Conservation (phyloP, 805 yeast species). For the Saccharomycopsis babjevae region DNA sequence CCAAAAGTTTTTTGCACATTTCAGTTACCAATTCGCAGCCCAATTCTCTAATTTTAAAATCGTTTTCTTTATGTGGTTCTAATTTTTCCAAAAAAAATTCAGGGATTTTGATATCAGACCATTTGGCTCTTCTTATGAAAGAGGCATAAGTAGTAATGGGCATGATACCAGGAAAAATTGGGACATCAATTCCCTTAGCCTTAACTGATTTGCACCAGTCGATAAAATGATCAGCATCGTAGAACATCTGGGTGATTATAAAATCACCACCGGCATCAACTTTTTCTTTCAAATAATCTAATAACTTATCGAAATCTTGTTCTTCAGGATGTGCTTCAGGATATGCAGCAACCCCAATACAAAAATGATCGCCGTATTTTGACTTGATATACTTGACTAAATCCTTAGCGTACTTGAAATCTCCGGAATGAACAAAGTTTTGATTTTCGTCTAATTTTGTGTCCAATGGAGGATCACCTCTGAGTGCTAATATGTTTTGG, state of each 20-base stretch:
- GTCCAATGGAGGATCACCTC: slow-evolving; percentile 90
- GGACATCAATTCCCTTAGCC: slow-evolving; percentile 56
- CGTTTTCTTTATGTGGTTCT: slow-evolving; percentile 84
- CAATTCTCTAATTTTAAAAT: slow-evolving; percentile 70
- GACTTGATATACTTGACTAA: slow-evolving; percentile 64
- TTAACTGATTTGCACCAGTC: slow-evolving; percentile 70
- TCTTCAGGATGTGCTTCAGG: slow-evolving; percentile 98
- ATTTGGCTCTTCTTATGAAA: slow-evolving; percentile 83
- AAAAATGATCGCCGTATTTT: slow-evolving; percentile 80
- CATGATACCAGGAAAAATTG: slow-evolving; percentile 97
- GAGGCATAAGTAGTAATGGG: slow-evolving; percentile 94
- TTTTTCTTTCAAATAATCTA: slow-evolving; percentile 68
- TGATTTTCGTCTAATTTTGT: slow-evolving; percentile 25
- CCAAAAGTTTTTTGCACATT: slow-evolving; percentile 66
- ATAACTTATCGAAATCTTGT: slow-evolving; percentile 38
- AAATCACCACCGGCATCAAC: slow-evolving; percentile 92
- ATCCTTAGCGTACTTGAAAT: slow-evolving; percentile 82
- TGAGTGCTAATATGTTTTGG: slow-evolving; percentile 83
- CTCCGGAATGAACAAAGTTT: slow-evolving; percentile 43
- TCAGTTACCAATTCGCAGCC: slow-evolving; percentile 78
- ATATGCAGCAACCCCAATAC: slow-evolving; percentile 94
- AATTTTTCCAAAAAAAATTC: slow-evolving; percentile 55
- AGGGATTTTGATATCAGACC: slow-evolving; percentile 86
- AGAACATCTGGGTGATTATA: slow-evolving; percentile 94
- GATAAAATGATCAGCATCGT: slow-evolving; percentile 80